Evolutionary conservation across 176 grass and related monocot genomes (phyloP).

Genomic region (Miscanthus lutarioriparius): DNA sequence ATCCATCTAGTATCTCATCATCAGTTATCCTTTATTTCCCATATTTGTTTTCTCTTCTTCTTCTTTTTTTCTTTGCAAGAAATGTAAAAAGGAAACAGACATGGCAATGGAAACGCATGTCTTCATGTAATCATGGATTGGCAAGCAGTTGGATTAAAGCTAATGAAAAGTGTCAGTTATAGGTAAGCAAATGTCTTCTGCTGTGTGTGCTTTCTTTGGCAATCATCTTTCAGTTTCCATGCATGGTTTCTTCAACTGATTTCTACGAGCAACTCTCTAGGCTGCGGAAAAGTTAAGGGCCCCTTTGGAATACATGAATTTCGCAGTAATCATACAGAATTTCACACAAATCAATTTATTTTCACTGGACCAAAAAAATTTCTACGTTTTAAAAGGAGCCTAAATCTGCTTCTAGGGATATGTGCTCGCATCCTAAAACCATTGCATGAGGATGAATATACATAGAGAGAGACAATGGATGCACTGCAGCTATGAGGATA

Average conservation of each 20-base stretch:
- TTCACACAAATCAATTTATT: too few relatives aligned
- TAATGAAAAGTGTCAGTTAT: background rate
- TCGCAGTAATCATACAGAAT: too few relatives aligned
- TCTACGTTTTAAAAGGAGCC: too few relatives aligned
- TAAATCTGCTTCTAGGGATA: too few relatives aligned
- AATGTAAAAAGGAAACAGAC: conserved; percentile 34
- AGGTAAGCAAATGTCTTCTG: background rate
- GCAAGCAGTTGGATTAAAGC: background rate
- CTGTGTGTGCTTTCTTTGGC: background rate
- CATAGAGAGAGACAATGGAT: too few relatives aligned
- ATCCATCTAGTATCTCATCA: background rate
- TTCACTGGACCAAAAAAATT: too few relatives aligned
- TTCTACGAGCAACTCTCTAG: background rate
- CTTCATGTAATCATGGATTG: background rate
- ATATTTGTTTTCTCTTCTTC: background rate
- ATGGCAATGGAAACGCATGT: background rate
- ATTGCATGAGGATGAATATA: too few relatives aligned
- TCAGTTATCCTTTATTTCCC: background rate
- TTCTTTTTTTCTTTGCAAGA: background rate
- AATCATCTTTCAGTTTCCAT: background rate
- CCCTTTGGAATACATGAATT: background rate
- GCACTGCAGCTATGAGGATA: too few relatives aligned
- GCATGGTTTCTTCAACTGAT: background rate
- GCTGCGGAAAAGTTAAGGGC: background rate
- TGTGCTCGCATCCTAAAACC: too few relatives aligned